Percentiles rank a stretch among this genome's conserved stretches.
Conservation (phyloP, 805 yeast species). For the Candida patagonica region DNA sequence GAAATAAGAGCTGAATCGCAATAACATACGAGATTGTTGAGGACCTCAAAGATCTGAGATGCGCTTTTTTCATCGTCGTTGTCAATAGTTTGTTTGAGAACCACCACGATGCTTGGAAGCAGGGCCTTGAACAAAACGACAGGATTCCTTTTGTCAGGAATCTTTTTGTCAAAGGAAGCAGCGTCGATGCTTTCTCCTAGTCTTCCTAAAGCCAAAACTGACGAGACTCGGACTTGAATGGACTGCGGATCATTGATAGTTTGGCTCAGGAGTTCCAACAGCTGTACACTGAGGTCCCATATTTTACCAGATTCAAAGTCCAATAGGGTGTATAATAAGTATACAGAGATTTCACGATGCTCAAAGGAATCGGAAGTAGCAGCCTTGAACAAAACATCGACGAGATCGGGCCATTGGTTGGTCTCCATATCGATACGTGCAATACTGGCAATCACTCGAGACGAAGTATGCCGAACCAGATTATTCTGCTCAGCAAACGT, state of each 20-base stretch:
- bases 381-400: slow-evolving; percentile 60
- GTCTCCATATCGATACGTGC: slow-evolving; percentile 64
- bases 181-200: slow-evolving; percentile 41
- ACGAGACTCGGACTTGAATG: slow-evolving; percentile 66
- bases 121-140: slow-evolving; percentile 49
- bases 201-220: slow-evolving; percentile 70
- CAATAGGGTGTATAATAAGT: slow-evolving; percentile 64
- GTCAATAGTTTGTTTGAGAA: slow-evolving; percentile 62
- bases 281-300: slow-evolving; percentile 15
- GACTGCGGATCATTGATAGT: slow-evolving; percentile 57
- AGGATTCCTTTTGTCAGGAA: slow-evolving; percentile 41
- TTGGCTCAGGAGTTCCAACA: slow-evolving; percentile 59
- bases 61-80: slow-evolving; percentile 66
- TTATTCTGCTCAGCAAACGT: slow-evolving; percentile 57
- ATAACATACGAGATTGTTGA: slow-evolving; percentile 61
- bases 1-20: slow-evolving; percentile 75
- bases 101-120: slow-evolving; percentile 74
- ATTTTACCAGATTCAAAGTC: slow-evolving; percentile 58
- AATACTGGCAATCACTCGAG: slow-evolving; percentile 82
- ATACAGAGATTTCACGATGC: slow-evolving; percentile 73
- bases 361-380: slow-evolving; percentile 50
- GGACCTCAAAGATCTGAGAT: slow-evolving; percentile 69
- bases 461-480: slow-evolving; percentile 75
- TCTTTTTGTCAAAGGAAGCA: slow-evolving; percentile 30
- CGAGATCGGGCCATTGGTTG: slow-evolving; percentile 64